phyloP scores from a whole-genome alignment of 306 rosid species.

The Prunus armeniaca region DNA sequence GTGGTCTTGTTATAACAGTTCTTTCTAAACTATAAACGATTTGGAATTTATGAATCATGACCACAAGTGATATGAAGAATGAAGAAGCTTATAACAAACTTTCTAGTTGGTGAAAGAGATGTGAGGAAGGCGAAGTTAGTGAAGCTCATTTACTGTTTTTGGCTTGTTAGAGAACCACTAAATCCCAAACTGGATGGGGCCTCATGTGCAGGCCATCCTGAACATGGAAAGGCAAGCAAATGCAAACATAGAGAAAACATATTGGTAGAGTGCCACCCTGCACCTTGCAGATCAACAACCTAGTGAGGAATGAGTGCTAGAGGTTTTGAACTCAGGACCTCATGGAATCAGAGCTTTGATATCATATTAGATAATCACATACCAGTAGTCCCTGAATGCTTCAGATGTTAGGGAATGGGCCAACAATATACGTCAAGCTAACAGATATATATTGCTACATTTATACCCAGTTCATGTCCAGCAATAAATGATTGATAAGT shows the following conservation, averaged over 20 bases:
- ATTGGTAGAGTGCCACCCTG: not conserved
- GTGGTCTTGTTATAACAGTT: not conserved
- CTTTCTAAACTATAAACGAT: not conserved
- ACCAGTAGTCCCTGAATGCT: not conserved
- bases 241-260: not conserved
- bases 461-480: not conserved
- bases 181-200: not conserved
- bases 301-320: not conserved
- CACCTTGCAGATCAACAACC: not conserved
- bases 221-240: not conserved
- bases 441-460: not conserved
- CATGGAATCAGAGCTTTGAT: not conserved
- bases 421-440: not conserved
- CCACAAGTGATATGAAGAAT: not conserved
- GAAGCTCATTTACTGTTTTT: not conserved
- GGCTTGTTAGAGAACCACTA: not conserved
- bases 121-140: not conserved
- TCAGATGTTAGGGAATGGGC: not conserved
- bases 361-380: not conserved
- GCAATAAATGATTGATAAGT: not conserved
- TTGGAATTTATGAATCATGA: not conserved
- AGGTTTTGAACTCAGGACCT: not conserved
- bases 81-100: not conserved
- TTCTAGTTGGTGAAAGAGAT: not conserved
- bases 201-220: not conserved